Evolutionary conservation across 2,329 filamentous ascomycete genomes (phyloP), one percentile per base, ranked within the genome.

Genomic region (Teratosphaeriaceae sp.): DNA sequence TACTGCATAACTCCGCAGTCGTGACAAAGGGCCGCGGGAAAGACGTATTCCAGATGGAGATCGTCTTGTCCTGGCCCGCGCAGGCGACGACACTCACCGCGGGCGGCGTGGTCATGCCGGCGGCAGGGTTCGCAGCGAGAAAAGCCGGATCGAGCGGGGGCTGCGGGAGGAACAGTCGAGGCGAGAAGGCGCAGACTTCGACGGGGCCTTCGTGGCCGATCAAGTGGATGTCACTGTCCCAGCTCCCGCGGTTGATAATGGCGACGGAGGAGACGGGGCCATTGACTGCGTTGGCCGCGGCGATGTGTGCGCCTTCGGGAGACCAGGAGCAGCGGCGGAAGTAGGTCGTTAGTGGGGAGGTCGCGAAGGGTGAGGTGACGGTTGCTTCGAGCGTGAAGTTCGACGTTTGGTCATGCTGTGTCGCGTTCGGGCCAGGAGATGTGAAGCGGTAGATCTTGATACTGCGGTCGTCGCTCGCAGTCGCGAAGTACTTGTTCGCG

Each of bases 401-500:
- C 67, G 94, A 94, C 50, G 92, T 81, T 70, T 95, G 92, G 62
- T 98, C 92, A 61, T 97, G 88, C 42, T 90, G 82, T 1, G 87
- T 94, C 26, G 92, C 87, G 62, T 95, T 96, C 8, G 92, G 86
- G 1, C 84, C 78, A 0, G 92, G 89, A 1, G 90, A 85, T 2
- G 86, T 95, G 64, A 96, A 98, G 46, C 89, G 82, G 66, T 94
- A 97, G 56, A 98, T 87, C 64, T 94, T 94, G 66, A 98, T 94
- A 2, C 88, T 90, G 46, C 92, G 82, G 65, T 98, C 92, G 64
- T 98, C 92, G 67, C 88, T 95, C 2, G 94, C 89, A 0, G 94
- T 98, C 13, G 94, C 92, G 66, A 98, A 98, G 72, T 95, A 98
- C 63, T 97, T 98, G 71, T 97, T 97, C 31, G 92, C 92, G 1